Base-by-base conservation (phyloP, 371 early-diverging fungal genomes). In the Paraphysoderma sedebokerense region DNA sequence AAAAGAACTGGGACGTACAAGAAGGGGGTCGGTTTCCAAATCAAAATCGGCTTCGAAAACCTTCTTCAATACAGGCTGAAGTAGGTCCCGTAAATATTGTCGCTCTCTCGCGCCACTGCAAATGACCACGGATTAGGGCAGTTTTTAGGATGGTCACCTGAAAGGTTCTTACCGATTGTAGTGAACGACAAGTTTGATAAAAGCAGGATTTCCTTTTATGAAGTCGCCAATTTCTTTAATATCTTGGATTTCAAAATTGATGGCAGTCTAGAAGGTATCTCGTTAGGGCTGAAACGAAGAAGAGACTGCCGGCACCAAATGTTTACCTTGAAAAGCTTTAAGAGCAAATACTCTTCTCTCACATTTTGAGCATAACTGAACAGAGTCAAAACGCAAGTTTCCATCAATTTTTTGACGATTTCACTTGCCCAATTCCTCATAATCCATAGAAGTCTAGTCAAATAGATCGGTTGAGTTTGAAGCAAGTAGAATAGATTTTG, bases 351-450 rank as follows among this genome's bases (percentile, higher is more conserved):
- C 65, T 99, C 99, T 55, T 98, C 98, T 20, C 97, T 76, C 9
- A 76, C 72, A 60, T 91, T 88, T 54, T 93, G 92, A 0, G 89
- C 96, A 66, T 87, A 91, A 2, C 93, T 91, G 63, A 86, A 99
- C 34, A 99, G 58, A n/a, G 92, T 80, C 38, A 98, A 59, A 3
- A 95, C 84, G 0, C 85, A 81, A 7, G 83, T 72, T 55, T 92
- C 92, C 20, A 93, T 76, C 45, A 92, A 76, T 60, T 79, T 79
- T 50, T 77, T 82, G 40, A 67, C 65, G 38, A 71, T 72, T 24
- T 73, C 69, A 23, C 65, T 65, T 60, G 1, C 55, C 73, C 55
- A 59, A 70, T 79, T 72, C 52, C 81, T 85, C 48, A 85, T 65
- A 46, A 78, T 65, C 26, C 80, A 82, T 64, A 99, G 67, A 41